These are phyloP conservation scores for Podospora pseudoanserina DNA, from an alignment of 495 filamentous ascomycete species.

Conservation along the genomic window DNA sequence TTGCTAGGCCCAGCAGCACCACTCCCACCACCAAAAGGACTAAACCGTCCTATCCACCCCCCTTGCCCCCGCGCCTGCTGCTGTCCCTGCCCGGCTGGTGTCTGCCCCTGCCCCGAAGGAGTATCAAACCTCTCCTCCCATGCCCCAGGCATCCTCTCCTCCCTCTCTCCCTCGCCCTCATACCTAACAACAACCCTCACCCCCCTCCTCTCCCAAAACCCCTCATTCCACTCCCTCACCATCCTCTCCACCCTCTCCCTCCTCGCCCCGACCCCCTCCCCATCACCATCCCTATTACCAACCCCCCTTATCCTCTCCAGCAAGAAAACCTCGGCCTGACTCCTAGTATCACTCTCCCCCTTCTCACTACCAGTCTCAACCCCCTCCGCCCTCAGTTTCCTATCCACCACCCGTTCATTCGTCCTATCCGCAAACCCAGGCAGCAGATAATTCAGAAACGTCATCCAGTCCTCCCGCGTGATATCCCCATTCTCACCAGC, in stretches of 20 bases:
- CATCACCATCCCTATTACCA: neutral
- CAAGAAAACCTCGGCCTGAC: slow-evolving; percentile 34
- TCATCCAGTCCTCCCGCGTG: slow-evolving; percentile 46
- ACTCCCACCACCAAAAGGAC: slow-evolving; percentile 5
- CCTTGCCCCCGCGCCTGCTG: neutral
- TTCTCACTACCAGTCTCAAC: slow-evolving; percentile 1
- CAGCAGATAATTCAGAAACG: slow-evolving; percentile 46
- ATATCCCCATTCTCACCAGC: slow-evolving; percentile 34
- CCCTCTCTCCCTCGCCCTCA: neutral
- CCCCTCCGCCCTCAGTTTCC: slow-evolving; percentile 35
- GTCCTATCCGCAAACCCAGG: slow-evolving; percentile 30
- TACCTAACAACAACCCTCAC: slow-evolving; percentile 18
- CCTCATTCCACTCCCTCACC: slow-evolving; percentile 49
- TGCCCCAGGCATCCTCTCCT: neutral
- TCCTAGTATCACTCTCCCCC: slow-evolving; percentile 11
- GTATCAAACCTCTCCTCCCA: neutral
- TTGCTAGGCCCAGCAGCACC: neutral
- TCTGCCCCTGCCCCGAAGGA: neutral
- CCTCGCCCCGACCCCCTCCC: neutral
- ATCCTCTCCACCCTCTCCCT: slow-evolving; percentile 30
- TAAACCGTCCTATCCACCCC: neutral
- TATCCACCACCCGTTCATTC: slow-evolving; percentile 36
- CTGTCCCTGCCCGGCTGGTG: neutral
- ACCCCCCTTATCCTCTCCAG: neutral
- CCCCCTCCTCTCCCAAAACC: slow-evolving; percentile 47